Percentiles rank a stretch among this genome's conserved stretches.
Evolutionary conservation across 495 filamentous ascomycete genomes (phyloP).

Genomic region (Cercophora sp.): DNA sequence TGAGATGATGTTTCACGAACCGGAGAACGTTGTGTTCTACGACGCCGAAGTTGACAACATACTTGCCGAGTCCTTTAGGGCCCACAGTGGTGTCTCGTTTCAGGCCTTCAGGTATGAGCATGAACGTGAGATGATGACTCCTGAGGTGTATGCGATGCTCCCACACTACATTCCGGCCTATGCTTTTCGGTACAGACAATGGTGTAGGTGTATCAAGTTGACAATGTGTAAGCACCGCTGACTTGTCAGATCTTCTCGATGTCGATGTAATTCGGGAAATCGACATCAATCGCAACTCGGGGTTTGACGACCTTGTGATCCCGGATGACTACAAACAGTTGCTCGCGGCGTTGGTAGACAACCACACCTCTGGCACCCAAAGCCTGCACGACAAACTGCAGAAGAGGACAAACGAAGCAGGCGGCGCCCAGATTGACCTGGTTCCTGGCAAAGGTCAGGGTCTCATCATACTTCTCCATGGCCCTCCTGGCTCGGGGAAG

Average conservation of each 20-base stretch:
- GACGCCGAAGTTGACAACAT: slow-evolving; percentile 1
- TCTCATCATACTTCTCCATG: slow-evolving; percentile 2
- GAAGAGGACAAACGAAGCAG: not conserved
- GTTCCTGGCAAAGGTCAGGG: slow-evolving; percentile 2
- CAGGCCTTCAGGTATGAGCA: not conserved
- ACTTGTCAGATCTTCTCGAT: not conserved
- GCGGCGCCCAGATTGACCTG: not conserved
- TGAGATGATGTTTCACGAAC: not conserved
- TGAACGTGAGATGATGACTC: not conserved
- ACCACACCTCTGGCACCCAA: slow-evolving; percentile 24
- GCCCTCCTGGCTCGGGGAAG: not conserved
- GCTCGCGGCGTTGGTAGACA: slow-evolving; percentile 33
- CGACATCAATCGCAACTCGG: slow-evolving; percentile 7
- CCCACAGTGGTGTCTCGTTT: not conserved
- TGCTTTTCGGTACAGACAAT: not conserved
- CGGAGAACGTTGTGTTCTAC: not conserved
- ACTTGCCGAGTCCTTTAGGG: not conserved
- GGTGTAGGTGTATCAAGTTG: not conserved
- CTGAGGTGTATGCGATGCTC: not conserved
- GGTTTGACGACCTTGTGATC: slow-evolving; percentile 34
- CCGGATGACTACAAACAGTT: slow-evolving; percentile 27
- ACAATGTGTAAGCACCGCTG: not conserved
- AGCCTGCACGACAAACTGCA: not conserved
- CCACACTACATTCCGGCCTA: not conserved
- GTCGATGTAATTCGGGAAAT: slow-evolving; percentile 8